phyloP scores from a whole-genome alignment of 2,329 filamentous ascomycete genomes.

The Atkinsonella texensis region DNA sequence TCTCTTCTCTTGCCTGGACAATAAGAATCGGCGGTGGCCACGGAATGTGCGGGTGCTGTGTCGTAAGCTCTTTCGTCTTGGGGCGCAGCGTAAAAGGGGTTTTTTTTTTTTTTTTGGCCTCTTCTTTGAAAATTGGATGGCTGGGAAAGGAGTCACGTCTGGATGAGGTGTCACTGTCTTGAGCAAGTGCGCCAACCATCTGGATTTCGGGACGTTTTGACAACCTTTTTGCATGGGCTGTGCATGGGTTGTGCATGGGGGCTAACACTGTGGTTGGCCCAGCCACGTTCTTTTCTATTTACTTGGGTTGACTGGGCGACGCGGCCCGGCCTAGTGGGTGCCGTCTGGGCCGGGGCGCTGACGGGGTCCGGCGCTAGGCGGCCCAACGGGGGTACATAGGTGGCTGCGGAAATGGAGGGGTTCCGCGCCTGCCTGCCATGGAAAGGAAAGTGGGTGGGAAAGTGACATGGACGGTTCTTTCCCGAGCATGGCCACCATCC shows the following conservation, averaged over 20 bases:
- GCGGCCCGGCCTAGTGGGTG: background rate
- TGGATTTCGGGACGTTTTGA: conserved; percentile 6
- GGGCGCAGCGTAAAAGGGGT: background rate
- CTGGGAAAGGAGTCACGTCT: background rate
- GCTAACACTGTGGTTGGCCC: conserved; percentile 15
- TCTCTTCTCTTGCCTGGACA: background rate
- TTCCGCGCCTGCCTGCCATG: background rate
- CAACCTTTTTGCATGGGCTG: conserved; percentile 2
- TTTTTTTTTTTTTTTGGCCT: too few species aligned
- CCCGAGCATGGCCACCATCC: background rate
- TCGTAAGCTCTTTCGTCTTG: background rate
- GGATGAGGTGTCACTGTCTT: background rate
- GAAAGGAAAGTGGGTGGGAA: too few species aligned
- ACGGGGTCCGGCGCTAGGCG: background rate
- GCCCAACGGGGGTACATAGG: background rate
- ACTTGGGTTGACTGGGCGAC: conserved; percentile 18
- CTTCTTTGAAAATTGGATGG: background rate
- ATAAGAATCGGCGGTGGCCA: conserved; percentile 1
- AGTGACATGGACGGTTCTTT: background rate
- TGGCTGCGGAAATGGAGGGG: background rate
- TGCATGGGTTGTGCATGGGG: background rate
- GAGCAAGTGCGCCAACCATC: conserved; percentile 6
- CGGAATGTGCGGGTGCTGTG: background rate
- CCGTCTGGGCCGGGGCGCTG: background rate
- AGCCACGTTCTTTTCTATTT: conserved; percentile 21